Percentiles rank a stretch among this genome's conserved stretches.
These are phyloP conservation scores for Dryadomyces quercus-mongolicae DNA, from an alignment of 2,329 filamentous ascomycete genomes.

Conservation along the genomic window DNA sequence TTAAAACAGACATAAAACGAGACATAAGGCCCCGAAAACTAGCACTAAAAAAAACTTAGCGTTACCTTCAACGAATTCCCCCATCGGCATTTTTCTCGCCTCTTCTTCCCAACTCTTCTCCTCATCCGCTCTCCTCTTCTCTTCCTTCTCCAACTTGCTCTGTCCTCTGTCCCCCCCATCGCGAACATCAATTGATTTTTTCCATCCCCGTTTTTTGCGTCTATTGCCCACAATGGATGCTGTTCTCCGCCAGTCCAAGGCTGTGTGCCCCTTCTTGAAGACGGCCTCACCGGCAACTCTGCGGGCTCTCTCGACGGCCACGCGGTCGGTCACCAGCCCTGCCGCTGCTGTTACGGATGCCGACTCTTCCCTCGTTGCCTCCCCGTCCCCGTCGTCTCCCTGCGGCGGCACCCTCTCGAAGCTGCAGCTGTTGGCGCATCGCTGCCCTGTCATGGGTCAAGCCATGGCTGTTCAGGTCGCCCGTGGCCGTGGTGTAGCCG, in stretches of 20 bases:
- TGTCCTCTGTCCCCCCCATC: not conserved
- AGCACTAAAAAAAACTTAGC: not conserved
- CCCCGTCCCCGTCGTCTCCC: constrained; percentile 36
- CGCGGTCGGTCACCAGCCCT: constrained; percentile 34
- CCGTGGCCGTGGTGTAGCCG: constrained; percentile 29
- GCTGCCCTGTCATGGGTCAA: constrained; percentile 98
- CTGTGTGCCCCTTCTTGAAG: constrained; percentile 95
- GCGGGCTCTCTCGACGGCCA: constrained; percentile 72
- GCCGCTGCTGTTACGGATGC: constrained; percentile 21
- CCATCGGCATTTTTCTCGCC: not conserved
- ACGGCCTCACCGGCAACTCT: constrained; percentile 86
- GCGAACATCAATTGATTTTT: not conserved
- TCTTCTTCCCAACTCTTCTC: not conserved
- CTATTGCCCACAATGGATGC: constrained; percentile 61
- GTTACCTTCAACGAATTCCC: not conserved
- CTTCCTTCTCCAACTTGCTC: not conserved
- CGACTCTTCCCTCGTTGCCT: constrained; percentile 15
- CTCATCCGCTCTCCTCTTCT: not conserved
- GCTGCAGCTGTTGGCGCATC: constrained; percentile 82
- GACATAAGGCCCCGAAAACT: not conserved
- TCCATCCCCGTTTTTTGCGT: not conserved
- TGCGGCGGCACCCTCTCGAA: constrained; percentile 94
- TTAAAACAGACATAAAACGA: no score
- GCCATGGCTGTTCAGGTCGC: constrained; percentile 78
- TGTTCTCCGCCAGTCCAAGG: constrained; percentile 86